phyloP scores from a whole-genome alignment of 768 basidiomycete species.

The Suillus americanus region DNA sequence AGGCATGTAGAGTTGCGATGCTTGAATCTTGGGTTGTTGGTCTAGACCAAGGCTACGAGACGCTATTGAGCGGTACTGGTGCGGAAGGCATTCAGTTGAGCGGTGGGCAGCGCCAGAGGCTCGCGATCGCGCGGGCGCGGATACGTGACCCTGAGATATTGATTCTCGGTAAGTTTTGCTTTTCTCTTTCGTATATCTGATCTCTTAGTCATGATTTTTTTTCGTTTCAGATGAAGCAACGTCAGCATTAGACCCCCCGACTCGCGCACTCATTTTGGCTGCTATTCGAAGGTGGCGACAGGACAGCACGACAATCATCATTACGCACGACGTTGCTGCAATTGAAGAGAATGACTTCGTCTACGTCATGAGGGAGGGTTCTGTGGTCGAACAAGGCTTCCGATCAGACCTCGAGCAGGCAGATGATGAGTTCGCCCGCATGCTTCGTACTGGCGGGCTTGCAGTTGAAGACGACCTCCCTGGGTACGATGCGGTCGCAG shows the following conservation, averaged over 20 bases:
- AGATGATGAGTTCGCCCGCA: slow-evolving; percentile 66
- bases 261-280: slow-evolving; percentile 81
- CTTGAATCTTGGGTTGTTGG: slow-evolving; percentile 85
- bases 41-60: slow-evolving; percentile 89
- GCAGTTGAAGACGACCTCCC: slow-evolving; percentile 40
- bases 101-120: slow-evolving; percentile 89
- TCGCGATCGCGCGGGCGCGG: slow-evolving; percentile 86
- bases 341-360: slow-evolving; percentile 79
- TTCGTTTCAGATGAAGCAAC: slow-evolving; percentile 67
- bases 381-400: slow-evolving; percentile 81
- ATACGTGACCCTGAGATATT: slow-evolving; percentile 85
- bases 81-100: slow-evolving; percentile 79
- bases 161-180: slow-evolving; percentile 72
- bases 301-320: slow-evolving; percentile 58
- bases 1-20: slow-evolving; percentile 81
- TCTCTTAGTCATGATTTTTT: slow-evolving; percentile 7
- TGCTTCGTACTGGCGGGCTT: slow-evolving; percentile 67
- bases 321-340: slow-evolving; percentile 93
- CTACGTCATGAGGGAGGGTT: slow-evolving; percentile 84
- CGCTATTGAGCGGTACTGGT: slow-evolving; percentile 45
- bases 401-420: slow-evolving; percentile 70
- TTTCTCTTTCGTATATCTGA: neutral
- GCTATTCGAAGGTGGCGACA: slow-evolving; percentile 66
- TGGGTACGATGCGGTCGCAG: slow-evolving; percentile 41
- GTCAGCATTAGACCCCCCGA: slow-evolving; percentile 82